These are phyloP conservation scores for Cyberlindnera amylophila DNA, from an alignment of 805 yeast genomes.

Conservation along the genomic window DNA sequence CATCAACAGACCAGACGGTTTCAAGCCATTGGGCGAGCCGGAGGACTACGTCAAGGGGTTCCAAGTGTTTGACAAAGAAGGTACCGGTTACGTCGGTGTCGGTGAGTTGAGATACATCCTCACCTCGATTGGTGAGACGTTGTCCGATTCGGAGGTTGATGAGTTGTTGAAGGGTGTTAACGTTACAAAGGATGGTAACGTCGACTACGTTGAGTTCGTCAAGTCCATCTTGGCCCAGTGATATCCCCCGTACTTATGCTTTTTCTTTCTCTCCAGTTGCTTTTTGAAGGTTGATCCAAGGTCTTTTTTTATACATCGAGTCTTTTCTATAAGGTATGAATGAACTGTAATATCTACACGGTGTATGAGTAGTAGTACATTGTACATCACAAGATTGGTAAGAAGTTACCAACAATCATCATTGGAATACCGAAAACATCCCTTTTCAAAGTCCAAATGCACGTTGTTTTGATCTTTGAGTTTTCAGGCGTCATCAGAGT, in stretches of 20 bases:
- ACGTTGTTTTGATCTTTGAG: conserved; percentile 63
- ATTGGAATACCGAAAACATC: conserved; percentile 96
- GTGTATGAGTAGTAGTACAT: background rate
- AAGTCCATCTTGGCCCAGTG: conserved; percentile 89
- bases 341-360: no score
- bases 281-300: background rate
- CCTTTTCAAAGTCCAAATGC: conserved; percentile 90
- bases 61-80: conserved; percentile 96
- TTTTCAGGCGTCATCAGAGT: conserved; percentile 60
- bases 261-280: background rate
- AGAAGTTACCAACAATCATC: conserved; percentile 92
- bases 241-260: conserved; percentile 1
- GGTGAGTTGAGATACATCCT: conserved; percentile 94
- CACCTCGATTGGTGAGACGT: conserved; percentile 93
- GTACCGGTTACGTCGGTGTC: conserved; percentile 93
- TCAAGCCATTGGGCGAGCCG: conserved; percentile 82
- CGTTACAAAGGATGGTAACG: conserved; percentile 89
- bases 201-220: conserved; percentile 92
- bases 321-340: no score
- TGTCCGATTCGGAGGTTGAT: conserved; percentile 87
- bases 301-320: background rate
- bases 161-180: conserved; percentile 94
- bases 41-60: conserved; percentile 89
- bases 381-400: conserved; percentile 55
- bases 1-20: conserved; percentile 83